Conservation (phyloP, 768 basidiomycete genomes). For the Ephemerocybe angulata region DNA sequence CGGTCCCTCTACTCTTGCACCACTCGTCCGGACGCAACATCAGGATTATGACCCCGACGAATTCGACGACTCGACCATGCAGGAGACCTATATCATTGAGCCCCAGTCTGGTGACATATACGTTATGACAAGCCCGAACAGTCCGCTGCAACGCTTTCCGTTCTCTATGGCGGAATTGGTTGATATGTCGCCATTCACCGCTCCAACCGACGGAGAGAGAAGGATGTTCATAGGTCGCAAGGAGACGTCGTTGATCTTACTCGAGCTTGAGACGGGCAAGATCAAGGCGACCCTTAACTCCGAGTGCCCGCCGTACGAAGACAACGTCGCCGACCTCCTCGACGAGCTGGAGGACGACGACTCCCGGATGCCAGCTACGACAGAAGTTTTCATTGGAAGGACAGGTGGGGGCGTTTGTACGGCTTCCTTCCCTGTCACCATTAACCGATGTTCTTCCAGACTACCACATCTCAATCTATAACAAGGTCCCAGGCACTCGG, state of each 20-base stretch:
- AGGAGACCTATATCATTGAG: constrained; percentile 90
- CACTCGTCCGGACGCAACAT: constrained; percentile 73
- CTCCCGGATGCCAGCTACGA: constrained; percentile 33
- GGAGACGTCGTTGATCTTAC: constrained; percentile 74
- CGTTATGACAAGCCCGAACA: constrained; percentile 66
- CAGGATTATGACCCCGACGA: constrained; percentile 52
- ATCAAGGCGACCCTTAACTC: constrained; percentile 72
- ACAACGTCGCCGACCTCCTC: constrained; percentile 40
- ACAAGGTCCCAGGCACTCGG: constrained; percentile 38
- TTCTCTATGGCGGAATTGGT: constrained; percentile 92
- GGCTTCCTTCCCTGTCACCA: background rate
- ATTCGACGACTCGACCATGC: constrained; percentile 47
- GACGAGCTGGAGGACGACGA: constrained; percentile 44
- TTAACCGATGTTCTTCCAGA: constrained; percentile 41
- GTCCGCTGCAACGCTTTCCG: constrained; percentile 81
- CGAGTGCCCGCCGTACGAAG: constrained; percentile 67
- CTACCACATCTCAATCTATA: constrained; percentile 84
- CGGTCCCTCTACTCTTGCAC: constrained; percentile 40
- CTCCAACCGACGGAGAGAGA: constrained; percentile 54
- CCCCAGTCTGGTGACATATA: constrained; percentile 94
- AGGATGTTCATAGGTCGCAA: constrained; percentile 88
- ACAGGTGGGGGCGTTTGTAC: constrained; percentile 36
- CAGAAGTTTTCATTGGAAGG: constrained; percentile 49
- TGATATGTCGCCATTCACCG: constrained; percentile 82
- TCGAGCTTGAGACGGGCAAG: constrained; percentile 77